Evolutionary conservation across 1,139 yeast genomes (phyloP).

Genomic region (Saccharomyces pastorianus): DNA sequence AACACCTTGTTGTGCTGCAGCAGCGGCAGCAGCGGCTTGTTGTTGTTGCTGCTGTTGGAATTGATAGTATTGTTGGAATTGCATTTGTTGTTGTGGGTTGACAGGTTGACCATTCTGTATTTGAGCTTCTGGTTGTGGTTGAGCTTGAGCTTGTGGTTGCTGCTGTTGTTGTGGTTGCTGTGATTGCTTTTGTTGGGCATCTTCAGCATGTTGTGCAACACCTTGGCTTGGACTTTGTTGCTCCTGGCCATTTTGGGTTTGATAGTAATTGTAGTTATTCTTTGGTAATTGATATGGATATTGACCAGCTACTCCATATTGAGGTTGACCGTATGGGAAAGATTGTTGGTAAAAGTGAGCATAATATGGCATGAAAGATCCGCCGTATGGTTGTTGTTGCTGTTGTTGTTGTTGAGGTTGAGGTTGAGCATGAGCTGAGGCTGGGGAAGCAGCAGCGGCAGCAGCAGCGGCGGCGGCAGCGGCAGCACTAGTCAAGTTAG

Average conservation of each 20-base stretch:
- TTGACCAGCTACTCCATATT: slow-evolving; percentile 30
- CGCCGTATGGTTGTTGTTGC: slow-evolving; percentile 17
- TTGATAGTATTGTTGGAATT: slow-evolving; percentile 31
- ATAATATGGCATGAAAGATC: slow-evolving; percentile 28
- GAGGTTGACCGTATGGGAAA: slow-evolving; percentile 31
- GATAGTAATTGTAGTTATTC: slow-evolving; percentile 24
- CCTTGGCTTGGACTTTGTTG: slow-evolving; percentile 9
- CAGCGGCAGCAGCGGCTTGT: background rate
- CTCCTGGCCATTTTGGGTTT: slow-evolving; percentile 1
- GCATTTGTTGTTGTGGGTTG: slow-evolving; percentile 20
- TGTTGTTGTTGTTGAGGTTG: slow-evolving; percentile 9
- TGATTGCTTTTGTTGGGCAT: slow-evolving; percentile 16
- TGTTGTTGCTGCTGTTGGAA: slow-evolving; percentile 24
- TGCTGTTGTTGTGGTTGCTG: slow-evolving; percentile 12
- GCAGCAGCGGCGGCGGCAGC: slow-evolving; percentile 21
- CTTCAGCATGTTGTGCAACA: slow-evolving; percentile 18
- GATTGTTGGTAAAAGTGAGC: slow-evolving; percentile 29
- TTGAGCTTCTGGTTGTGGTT: slow-evolving; percentile 11
- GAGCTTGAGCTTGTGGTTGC: slow-evolving; percentile 8
- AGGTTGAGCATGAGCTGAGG: slow-evolving; percentile 18
- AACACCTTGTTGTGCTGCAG: slow-evolving; percentile 17
- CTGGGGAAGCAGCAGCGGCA: slow-evolving; percentile 18
- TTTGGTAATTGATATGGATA: slow-evolving; percentile 30
- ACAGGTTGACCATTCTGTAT: slow-evolving; percentile 13
- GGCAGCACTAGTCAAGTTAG: slow-evolving; percentile 13